phyloP scores from a whole-genome alignment of 176 grass and related monocot species.

The Triticum monococcum region DNA sequence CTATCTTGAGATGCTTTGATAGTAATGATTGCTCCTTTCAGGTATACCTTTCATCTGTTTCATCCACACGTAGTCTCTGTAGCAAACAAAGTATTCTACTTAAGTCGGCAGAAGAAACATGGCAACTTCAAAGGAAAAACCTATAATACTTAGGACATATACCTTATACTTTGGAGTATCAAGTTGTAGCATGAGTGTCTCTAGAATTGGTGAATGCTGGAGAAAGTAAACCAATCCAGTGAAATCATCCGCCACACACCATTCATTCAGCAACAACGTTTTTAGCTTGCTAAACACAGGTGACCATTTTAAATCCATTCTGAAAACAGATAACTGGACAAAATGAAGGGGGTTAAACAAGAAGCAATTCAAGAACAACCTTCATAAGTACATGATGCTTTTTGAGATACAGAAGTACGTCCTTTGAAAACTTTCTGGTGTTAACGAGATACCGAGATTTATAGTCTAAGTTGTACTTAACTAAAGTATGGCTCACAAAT shows the following conservation, averaged over 20 bases:
- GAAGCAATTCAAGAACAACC: neutral
- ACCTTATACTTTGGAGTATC: neutral
- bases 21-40: neutral
- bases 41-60: neutral
- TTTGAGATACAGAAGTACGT: neutral
- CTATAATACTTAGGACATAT: neutral
- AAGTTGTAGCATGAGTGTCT: neutral
- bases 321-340: neutral
- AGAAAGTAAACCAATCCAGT: neutral
- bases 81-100: neutral
- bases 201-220: neutral
- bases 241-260: neutral
- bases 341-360: neutral
- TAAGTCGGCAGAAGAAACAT: neutral
- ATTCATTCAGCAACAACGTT: neutral
- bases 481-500: neutral
- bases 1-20: neutral
- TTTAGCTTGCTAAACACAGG: neutral
- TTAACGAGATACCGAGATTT: neutral
- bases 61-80: neutral
- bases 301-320: neutral
- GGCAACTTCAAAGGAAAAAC: neutral
- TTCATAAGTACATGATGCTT: neutral
- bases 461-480: too few relatives aligned
- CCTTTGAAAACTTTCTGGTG: neutral